Conservation (phyloP, 116 monocot species). For the Iris pallida region DNA sequence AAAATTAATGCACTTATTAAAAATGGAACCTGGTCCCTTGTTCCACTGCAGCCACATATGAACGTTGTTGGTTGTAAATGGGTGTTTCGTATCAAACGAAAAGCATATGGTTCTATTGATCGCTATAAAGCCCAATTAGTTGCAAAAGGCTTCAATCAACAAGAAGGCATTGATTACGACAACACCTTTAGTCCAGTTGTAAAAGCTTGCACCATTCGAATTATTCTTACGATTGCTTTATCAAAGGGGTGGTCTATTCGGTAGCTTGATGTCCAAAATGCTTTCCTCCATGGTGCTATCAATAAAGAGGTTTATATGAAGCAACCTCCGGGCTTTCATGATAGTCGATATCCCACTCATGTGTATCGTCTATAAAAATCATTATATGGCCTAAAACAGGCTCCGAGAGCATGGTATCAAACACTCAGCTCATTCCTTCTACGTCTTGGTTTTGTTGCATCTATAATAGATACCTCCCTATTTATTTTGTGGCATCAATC, state of each 20-base stretch:
- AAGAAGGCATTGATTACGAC: not conserved
- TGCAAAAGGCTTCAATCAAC: constrained; percentile 11
- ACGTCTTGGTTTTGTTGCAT: not conserved
- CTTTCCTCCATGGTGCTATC: constrained; percentile 10
- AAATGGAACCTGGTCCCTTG: not conserved
- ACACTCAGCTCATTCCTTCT: not conserved
- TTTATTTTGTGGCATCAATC: not conserved
- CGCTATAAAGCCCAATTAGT: constrained; percentile 8
- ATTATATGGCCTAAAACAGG: constrained; percentile 9
- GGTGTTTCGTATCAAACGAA: not conserved
- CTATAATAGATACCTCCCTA: not conserved
- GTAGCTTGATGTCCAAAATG: constrained; percentile 2
- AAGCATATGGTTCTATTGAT: not conserved
- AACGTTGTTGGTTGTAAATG: constrained; percentile 1
- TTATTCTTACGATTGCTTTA: not conserved
- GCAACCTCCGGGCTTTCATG: not conserved
- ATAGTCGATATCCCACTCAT: not conserved
- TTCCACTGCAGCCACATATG: too few species aligned
- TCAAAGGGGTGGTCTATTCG: not conserved
- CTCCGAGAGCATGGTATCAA: constrained; percentile 12
- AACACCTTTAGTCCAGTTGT: constrained; percentile 5
- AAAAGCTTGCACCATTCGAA: not conserved
- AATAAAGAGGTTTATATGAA: not conserved
- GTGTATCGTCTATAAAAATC: not conserved
- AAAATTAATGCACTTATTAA: too few species aligned